Evolutionary conservation across 2,329 filamentous ascomycete species (phyloP), one percentile per base, ranked within the genome.

Genomic region (Pezicula neosporulosa): DNA sequence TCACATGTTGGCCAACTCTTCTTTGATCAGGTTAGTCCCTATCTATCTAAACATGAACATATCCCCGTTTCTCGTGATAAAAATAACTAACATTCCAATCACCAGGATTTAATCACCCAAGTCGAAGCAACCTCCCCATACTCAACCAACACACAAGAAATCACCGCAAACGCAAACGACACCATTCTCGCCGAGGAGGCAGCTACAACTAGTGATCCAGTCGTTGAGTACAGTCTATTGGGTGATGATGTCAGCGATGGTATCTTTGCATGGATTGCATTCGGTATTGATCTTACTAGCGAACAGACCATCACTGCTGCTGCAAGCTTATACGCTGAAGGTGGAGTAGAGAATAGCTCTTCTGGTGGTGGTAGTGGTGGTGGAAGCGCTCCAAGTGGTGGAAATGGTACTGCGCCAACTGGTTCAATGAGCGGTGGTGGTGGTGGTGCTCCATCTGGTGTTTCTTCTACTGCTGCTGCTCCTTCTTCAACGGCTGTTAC

Each of bases 151-250:
- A 71, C 65, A 0, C 71, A 77, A 56, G 48, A 56, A 0, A 48
- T 77, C 19, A 82, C 75, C 6, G 64, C 60, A 35, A 82, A 82
- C 57, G 64, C 66, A 6, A 66, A 76, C 1, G 78, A 83, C 58
- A 52, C 54, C 7, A 73, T 78, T 37, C 70, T 78, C 30, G 57
- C 70, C 15, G 62, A 71, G 58, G 71, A 76, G 54, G 73, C 74
- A 13, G 72, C 3, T 24, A 72, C 72, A 35, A 71, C 68, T 2
- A 68, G 70, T 44, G 76, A 78, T 56, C 78, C 78, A 1, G 70
- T 80, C 56, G 65, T 82, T 52, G 73, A 84, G 63, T 83, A 83
- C 58, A 74, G 78, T 12, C 69, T 77, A 16, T 72, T 85, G 13
- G 80, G 81, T 9, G 73, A 81, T 33, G 63, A 67, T 27, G 60